These are phyloP conservation scores for Chrysoporthe austroafricana DNA, from an alignment of 2,329 filamentous ascomycete species.

Conservation along the genomic window DNA sequence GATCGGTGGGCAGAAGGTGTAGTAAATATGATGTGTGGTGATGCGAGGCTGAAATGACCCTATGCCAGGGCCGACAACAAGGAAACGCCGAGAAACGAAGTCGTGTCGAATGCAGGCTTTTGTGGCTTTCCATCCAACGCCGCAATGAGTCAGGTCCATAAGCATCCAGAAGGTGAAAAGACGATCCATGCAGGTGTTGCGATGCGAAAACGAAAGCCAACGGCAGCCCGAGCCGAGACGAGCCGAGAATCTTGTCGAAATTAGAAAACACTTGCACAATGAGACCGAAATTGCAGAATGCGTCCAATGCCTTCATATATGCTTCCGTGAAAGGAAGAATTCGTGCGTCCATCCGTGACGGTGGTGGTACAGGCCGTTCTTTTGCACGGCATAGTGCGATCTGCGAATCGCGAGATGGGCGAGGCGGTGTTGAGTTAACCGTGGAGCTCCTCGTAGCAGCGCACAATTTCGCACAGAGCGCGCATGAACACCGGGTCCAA, in stretches of 20 bases:
- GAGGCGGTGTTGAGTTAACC: neutral
- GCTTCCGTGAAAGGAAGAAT: neutral
- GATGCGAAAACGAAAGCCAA: neutral
- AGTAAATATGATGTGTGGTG: neutral
- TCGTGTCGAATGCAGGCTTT: neutral
- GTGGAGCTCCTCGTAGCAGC: constrained; percentile 42
- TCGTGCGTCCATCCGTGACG: neutral
- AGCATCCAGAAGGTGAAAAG: neutral
- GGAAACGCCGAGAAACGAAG: neutral
- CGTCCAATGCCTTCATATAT: too few relatives aligned
- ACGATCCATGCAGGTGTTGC: neutral
- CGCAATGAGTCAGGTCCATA: neutral
- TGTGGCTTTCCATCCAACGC: neutral
- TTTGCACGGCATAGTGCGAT: neutral
- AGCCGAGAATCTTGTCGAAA: neutral
- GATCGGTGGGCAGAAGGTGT: neutral
- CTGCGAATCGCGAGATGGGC: neutral
- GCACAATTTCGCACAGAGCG: constrained; percentile 47
- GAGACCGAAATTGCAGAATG: too few relatives aligned
- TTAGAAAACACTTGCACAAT: neutral
- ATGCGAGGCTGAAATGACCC: neutral
- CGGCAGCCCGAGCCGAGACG: neutral
- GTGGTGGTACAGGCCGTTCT: constrained; percentile 4
- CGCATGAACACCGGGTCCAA: constrained; percentile 45
- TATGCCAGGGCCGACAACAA: neutral